Evolutionary conservation across 306 rosid genomes (phyloP).

Genomic region (Prunus fruticosa): DNA sequence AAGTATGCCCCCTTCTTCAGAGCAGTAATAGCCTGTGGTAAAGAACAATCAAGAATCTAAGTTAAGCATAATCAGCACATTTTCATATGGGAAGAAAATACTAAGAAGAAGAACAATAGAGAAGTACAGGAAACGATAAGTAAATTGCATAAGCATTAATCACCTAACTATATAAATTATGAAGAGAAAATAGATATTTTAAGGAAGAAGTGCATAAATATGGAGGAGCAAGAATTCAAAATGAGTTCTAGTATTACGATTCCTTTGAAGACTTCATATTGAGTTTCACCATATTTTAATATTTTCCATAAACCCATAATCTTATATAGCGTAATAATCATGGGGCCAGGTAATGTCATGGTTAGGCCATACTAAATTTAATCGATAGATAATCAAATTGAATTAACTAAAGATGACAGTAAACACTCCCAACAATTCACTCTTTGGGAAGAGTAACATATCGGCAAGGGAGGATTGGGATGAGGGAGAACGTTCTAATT

Average conservation of each 20-base stretch:
- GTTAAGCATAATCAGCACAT: slow-evolving; percentile 21
- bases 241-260: slow-evolving; percentile 2
- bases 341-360: neutral
- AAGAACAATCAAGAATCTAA: slow-evolving; percentile 32
- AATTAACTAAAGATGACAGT: neutral
- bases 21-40: slow-evolving; percentile 88
- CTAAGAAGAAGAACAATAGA: neutral
- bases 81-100: slow-evolving; percentile 15
- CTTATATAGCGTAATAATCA: neutral
- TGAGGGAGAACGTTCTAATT: neutral
- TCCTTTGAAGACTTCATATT: neutral
- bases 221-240: neutral
- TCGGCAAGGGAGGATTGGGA: neutral
- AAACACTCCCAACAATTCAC: neutral
- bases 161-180: neutral
- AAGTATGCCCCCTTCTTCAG: slow-evolving; percentile 93
- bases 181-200: neutral
- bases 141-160: neutral
- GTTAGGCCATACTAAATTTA: too few relatives aligned
- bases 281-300: neutral
- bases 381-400: neutral
- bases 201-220: neutral
- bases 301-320: neutral
- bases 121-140: neutral
- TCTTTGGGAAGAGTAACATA: neutral